Conservation (phyloP, 495 filamentous ascomycete genomes). For the Podospora comata region DNA sequence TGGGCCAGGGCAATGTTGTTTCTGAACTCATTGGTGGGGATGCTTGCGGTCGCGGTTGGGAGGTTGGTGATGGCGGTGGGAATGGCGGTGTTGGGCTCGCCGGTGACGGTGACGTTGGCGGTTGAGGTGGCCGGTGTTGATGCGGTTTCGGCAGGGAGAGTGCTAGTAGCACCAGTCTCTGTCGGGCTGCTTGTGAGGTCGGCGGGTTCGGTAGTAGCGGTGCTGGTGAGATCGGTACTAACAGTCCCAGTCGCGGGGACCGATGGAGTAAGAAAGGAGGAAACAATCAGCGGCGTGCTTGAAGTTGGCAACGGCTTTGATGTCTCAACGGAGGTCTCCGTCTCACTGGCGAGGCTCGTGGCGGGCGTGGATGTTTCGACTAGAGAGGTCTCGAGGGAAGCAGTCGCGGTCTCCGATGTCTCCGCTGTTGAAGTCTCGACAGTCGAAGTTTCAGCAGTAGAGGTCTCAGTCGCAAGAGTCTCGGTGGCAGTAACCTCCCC, state of each 20-base stretch:
- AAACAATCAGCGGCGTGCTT: not conserved
- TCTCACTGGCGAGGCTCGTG: not conserved
- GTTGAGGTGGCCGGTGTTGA: not conserved
- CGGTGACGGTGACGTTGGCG: constrained; percentile 18
- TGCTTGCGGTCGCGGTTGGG: constrained; percentile 34
- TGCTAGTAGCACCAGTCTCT: not conserved
- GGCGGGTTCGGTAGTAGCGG: not conserved
- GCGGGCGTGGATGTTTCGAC: not conserved
- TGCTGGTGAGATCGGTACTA: not conserved
- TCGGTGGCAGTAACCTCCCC: constrained; percentile 1
- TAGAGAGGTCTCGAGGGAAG: not conserved
- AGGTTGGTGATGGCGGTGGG: constrained; percentile 39
- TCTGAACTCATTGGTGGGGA: constrained; percentile 35
- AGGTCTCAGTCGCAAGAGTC: constrained; percentile 3
- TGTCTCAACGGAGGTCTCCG: not conserved
- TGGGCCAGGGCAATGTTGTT: constrained; percentile 39
- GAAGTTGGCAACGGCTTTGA: not conserved
- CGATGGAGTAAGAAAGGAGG: not conserved
- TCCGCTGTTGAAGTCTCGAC: not conserved
- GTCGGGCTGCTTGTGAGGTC: constrained; percentile 1
- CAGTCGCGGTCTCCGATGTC: not conserved
- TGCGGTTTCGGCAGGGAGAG: not conserved
- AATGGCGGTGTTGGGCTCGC: constrained; percentile 30
- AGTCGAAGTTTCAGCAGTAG: not conserved
- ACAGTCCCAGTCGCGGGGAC: not conserved